Evolutionary conservation across 352 stramenopile genomes (phyloP).

Genomic region (Thalassiosira oceanica): DNA sequence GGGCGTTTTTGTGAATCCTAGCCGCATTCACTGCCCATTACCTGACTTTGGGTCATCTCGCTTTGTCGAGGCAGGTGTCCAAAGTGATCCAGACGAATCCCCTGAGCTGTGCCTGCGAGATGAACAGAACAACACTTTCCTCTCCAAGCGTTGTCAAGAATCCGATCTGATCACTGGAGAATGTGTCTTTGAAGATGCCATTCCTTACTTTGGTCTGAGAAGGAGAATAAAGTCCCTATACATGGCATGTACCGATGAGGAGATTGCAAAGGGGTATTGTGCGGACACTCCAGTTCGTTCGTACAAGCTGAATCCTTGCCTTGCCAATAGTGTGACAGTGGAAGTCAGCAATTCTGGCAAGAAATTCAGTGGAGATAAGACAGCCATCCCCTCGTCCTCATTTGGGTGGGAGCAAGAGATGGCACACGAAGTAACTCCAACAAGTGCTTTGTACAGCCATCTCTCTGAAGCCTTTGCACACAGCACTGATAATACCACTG

Average conservation of each 20-base stretch:
- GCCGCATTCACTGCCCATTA: conserved; percentile 40
- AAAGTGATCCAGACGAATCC: conserved; percentile 9
- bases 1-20: conserved; percentile 42
- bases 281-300: conserved; percentile 24
- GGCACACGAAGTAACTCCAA: conserved; percentile 27
- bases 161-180: conserved; percentile 16
- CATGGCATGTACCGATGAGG: conserved; percentile 53
- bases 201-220: conserved; percentile 26
- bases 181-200: conserved; percentile 30
- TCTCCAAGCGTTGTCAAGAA: conserved; percentile 46
- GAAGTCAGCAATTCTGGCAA: conserved; percentile 70
- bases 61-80: conserved; percentile 3
- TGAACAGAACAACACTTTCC: conserved; percentile 23
- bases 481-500: too few relatives aligned
- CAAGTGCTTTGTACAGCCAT: conserved; percentile 40
- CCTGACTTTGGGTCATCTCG: conserved; percentile 21
- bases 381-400: conserved; percentile 54
- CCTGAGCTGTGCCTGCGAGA: conserved; percentile 41
- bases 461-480: too few relatives aligned
- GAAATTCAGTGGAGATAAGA: conserved; percentile 73
- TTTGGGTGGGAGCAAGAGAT: conserved; percentile 5
- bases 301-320: conserved; percentile 79
- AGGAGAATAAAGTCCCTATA: conserved; percentile 55
- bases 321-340: conserved; percentile 62
- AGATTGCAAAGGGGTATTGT: conserved; percentile 44